These are phyloP conservation scores for Pleurostoma richardsiae DNA, from an alignment of 2,329 filamentous ascomycete species.

Conservation along the genomic window DNA sequence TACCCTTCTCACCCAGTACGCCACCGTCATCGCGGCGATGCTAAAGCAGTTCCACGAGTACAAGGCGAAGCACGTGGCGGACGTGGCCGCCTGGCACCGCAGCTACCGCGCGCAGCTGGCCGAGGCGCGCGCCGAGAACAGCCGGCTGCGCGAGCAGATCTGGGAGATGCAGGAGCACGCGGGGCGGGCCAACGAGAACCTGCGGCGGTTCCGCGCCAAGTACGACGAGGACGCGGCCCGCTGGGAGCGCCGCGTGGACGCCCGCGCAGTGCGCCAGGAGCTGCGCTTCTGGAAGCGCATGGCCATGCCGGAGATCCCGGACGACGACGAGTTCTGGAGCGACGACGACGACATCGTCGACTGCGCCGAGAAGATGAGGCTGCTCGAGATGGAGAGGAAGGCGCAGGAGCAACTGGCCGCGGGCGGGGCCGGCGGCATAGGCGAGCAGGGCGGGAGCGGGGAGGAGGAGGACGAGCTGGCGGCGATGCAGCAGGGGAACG, in stretches of 20 bases:
- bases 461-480: conserved; percentile 12
- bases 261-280: conserved; percentile 50
- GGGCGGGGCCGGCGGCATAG: conserved; percentile 1
- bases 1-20: conserved; percentile 52
- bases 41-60: conserved; percentile 62
- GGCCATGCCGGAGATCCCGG: conserved; percentile 56
- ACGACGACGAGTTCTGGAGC: conserved; percentile 58
- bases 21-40: conserved; percentile 50
- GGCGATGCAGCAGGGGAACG: conserved; percentile 14
- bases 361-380: conserved; percentile 51
- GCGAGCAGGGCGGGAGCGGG: conserved; percentile 4
- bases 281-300: conserved; percentile 62
- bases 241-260: conserved; percentile 48
- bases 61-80: conserved; percentile 57
- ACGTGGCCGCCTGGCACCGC: conserved; percentile 60
- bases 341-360: conserved; percentile 63
- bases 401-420: conserved; percentile 29
- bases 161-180: conserved; percentile 63
- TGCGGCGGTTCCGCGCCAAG: conserved; percentile 51
- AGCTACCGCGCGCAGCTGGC: conserved; percentile 62
- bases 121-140: conserved; percentile 60
- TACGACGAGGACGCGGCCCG: conserved; percentile 52
- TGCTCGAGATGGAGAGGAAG: conserved; percentile 43
- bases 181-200: conserved; percentile 48
- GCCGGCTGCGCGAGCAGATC: conserved; percentile 58